Evolutionary conservation across 208 protist species (phyloP), one percentile per base, ranked within the genome.

Genomic region (Acanthamoeba quina): DNA sequence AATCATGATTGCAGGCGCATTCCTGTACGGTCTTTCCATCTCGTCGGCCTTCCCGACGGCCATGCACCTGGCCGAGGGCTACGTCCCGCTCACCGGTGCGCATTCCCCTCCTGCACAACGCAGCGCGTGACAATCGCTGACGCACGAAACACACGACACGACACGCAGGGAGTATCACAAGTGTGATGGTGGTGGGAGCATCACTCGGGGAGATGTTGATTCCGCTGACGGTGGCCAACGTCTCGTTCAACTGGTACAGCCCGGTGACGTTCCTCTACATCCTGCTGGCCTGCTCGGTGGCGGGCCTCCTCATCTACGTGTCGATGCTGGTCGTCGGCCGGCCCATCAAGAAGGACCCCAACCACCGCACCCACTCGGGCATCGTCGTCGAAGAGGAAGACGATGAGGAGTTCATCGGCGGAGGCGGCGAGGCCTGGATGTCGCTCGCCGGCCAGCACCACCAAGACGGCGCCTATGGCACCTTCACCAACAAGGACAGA

Each of bases 21-120:
- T 91, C 62, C 85, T 91, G n/a, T 91, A 91, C 24, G 85, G 85
- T 24, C 85, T 91, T 7, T 91, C 24, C 58, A 91, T 91, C 19
- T 91, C 85, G 6, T 91, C 85, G 37, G 54, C 37, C 58, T 91
- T 91, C 62, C 85, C 85, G 1, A 91, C 58, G 37, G 85, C 37
- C 85, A 66, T 91, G 34, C 54, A 91, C 60, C 2, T 91, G 85
- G 60, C 58, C n/a, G 85, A 91, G 60, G 44, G 41, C 60, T 91
- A 91, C 85, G 47, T 91, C 60, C 37, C 54, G 60, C 60, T 91
- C 34, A 91, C 85, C 21, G 85, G 70, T 80, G 21, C 5, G 70
- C 37, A 37, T 24, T 58, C 19, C 54, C 6, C 5, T 26, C 6
- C 56, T 26, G 0, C 2, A 60, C 6, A 13, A 9, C 5, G 64